Base-by-base conservation (phyloP, 352 stramenopile genomes). In the Globisporangium lucens region DNA sequence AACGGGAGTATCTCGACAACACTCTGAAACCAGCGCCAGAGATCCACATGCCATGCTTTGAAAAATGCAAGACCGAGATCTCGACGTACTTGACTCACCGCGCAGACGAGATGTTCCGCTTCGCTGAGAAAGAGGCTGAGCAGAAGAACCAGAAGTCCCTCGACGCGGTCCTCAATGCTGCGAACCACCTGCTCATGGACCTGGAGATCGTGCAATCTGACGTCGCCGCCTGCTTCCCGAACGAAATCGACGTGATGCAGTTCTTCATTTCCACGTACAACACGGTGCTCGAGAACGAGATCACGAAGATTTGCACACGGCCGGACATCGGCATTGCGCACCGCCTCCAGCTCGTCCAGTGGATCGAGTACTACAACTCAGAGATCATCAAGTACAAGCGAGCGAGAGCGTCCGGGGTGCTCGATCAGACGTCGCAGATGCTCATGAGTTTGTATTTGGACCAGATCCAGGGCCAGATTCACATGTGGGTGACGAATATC, bases 291-390 rank as follows among this genome's bases (percentile, higher is more conserved):
- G 87, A 95, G 56, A 76, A 61, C 9, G 80, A 91, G 59, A 91
- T 95, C 61, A 80, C 67, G 12, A 81, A 70, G 35, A 77, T 92
- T 27, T 91, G 80, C 61, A 71, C 72, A 0, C 79, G 83, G 56
- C 71, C 79, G 5, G 81, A 93, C 36, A 71, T 94, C 1, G 80
- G 87, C 3, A 87, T 94, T 47, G 83, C 82, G 0, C 81, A 94
- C 38, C 87, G 85, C 0, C 71, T 95, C 4, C 85, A 95, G 55
- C 73, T 95, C 30, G 81, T 95, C 20, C 87, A 95, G 67, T 95
- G 87, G 87, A 93, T 95, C 47, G 87, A 95, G 56, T 94, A 93
- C 68, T 95, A 93, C 76, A 95, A 95, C 72, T 74, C 75, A 0
- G 85, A 95, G 72, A 89, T 95, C 30, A 81, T 89, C 73, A 94